Base-by-base conservation (phyloP, 2,329 filamentous ascomycete genomes). In the Blumeriella jaapii region DNA sequence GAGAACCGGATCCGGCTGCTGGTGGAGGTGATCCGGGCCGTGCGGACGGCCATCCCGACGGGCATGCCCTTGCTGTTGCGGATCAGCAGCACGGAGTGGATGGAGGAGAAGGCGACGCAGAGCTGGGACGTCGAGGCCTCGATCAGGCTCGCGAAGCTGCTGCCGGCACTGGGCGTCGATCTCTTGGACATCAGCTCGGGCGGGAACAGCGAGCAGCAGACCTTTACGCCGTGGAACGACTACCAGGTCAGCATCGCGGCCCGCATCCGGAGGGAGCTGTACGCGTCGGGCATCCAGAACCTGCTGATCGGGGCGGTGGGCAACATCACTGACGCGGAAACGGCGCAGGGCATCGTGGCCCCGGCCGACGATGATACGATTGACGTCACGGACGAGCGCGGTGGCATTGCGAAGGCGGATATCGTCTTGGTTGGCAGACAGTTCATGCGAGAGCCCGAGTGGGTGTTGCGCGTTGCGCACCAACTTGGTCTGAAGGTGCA, bases 391-490 rank as follows among this genome's bases (percentile, higher is more conserved):
- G 35, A 37, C 12, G 34, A 41, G 39, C 32, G 34, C 13, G 38
- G 36, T 25, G 16, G 12, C 5, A 25, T 28, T 11, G 39, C 39
- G n/a, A 38, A 35, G 15, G 72, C 69, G 1, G 86, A 95, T 53
- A 57, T 87, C n/a, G 74, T 79, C 0, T 66, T 89, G 12, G 67
- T 80, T 1, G 87, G 42, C 0, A 67, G 84, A 37, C 78, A 81
- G 52, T 91, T 91, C 59, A 67, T 93, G 60, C 74, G 84, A 55
- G 84, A 93, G 53, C 82, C 86, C 0, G 77, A 82, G 39, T 75
- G 86, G 54, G 79, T 85, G 6, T 74, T 84, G 59, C 68, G 71
- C 20, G 78, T 73, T 43, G 86, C 83, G 0, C 69, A 82, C 41
- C 71, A 85, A 45, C 62, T 93, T 19, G 75, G 72, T 7, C 74